Evolutionary conservation across 352 stramenopile genomes (phyloP).

Genomic region (Bremia lactucae): DNA sequence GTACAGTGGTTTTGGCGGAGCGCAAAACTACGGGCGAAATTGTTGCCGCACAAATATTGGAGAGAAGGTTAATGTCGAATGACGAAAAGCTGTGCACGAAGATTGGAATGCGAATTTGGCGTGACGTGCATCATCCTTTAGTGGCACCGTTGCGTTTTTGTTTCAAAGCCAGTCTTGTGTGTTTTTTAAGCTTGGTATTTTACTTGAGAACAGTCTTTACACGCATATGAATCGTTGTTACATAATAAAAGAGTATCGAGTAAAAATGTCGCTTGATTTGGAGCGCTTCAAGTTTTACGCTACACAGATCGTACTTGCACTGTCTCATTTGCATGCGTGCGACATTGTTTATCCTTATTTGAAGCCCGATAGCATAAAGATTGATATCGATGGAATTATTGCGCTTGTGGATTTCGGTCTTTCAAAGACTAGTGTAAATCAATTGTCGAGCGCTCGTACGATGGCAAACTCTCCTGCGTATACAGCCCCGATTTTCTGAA

Average conservation of each 20-base stretch:
- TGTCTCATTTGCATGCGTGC: slow-evolving; percentile 86
- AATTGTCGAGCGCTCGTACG: slow-evolving; percentile 69
- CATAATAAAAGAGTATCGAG: slow-evolving; percentile 81
- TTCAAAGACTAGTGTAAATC: slow-evolving; percentile 86
- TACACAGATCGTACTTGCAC: slow-evolving; percentile 86
- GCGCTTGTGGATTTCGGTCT: slow-evolving; percentile 92
- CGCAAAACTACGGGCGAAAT: slow-evolving; percentile 80
- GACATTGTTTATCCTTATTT: slow-evolving; percentile 94
- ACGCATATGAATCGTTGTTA: slow-evolving; percentile 89
- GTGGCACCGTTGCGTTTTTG: slow-evolving; percentile 85
- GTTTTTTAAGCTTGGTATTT: slow-evolving; percentile 81
- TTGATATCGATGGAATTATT: slow-evolving; percentile 90
- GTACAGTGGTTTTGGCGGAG: slow-evolving; percentile 83
- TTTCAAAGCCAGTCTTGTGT: slow-evolving; percentile 77
- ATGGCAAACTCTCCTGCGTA: slow-evolving; percentile 80
- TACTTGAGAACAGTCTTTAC: slow-evolving; percentile 74
- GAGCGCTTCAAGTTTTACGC: slow-evolving; percentile 83
- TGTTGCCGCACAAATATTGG: slow-evolving; percentile 89
- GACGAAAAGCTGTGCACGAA: slow-evolving; percentile 90
- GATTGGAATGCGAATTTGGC: slow-evolving; percentile 86
- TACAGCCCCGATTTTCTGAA: slow-evolving; percentile 72
- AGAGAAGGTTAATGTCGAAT: slow-evolving; percentile 86
- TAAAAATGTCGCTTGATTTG: slow-evolving; percentile 77
- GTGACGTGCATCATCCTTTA: slow-evolving; percentile 87
- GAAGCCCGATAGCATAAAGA: slow-evolving; percentile 94